Conservation (phyloP, 2,329 filamentous ascomycete species). For the Aotearoamyces nothofagi region DNA sequence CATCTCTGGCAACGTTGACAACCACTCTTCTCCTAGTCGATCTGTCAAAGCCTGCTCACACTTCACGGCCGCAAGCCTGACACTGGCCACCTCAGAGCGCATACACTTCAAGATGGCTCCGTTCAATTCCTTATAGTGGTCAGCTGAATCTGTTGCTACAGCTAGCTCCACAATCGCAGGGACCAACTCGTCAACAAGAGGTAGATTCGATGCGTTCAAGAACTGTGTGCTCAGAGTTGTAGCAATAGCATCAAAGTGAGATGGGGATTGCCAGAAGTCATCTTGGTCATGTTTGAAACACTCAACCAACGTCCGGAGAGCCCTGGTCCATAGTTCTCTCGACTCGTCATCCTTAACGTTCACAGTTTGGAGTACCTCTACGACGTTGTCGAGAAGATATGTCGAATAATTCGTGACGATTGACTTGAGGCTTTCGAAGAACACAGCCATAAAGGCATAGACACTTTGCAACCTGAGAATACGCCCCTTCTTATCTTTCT, state of each 20-base stretch:
- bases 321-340: slow-evolving; percentile 49
- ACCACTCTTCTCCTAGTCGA: slow-evolving; percentile 81
- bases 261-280: slow-evolving; percentile 88
- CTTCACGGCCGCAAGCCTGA: slow-evolving; percentile 69
- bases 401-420: slow-evolving; percentile 87
- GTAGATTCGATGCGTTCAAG: slow-evolving; percentile 27
- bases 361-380: slow-evolving; percentile 39
- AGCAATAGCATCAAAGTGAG: slow-evolving; percentile 65
- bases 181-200: slow-evolving; percentile 39
- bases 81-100: slow-evolving; percentile 52
- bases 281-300: slow-evolving; percentile 85
- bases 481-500: slow-evolving; percentile 42
- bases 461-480: slow-evolving; percentile 56
- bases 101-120: slow-evolving; percentile 61
- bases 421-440: slow-evolving; percentile 79
- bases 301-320: slow-evolving; percentile 56
- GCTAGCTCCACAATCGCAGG: slow-evolving; percentile 70
- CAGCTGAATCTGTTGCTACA: slow-evolving; percentile 63
- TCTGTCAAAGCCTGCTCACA: slow-evolving; percentile 70
- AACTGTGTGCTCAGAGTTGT: slow-evolving; percentile 56
- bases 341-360: slow-evolving; percentile 30
- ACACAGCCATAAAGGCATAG: slow-evolving; percentile 64
- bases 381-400: slow-evolving; percentile 65
- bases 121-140: slow-evolving; percentile 88
- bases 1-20: slow-evolving; percentile 85